Evolutionary conservation across 768 basidiomycete species (phyloP).

Genomic region (Leccinum uliginosum): DNA sequence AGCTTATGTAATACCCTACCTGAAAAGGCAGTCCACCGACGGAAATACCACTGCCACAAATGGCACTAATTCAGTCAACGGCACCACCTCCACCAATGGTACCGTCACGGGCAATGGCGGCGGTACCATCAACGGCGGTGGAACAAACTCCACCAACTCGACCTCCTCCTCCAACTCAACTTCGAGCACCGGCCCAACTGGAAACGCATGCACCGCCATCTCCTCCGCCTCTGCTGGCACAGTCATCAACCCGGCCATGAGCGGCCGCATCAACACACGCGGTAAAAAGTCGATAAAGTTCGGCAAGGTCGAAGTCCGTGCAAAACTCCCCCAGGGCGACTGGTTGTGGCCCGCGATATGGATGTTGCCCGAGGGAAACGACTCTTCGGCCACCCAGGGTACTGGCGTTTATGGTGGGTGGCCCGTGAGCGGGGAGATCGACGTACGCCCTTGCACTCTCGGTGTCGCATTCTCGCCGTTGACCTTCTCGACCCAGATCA

Average conservation of each 20-base stretch:
- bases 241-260: constrained; percentile 51
- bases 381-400: constrained; percentile 14
- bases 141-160: constrained; percentile 16
- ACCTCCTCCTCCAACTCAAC: constrained; percentile 18
- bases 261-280: constrained; percentile 50
- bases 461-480: background rate
- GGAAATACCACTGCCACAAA: constrained; percentile 1
- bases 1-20: constrained; percentile 21
- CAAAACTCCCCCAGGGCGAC: constrained; percentile 56
- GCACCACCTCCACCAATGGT: constrained; percentile 1
- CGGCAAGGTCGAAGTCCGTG: constrained; percentile 56
- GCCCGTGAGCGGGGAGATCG: constrained; percentile 56
- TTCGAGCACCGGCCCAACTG: constrained; percentile 16
- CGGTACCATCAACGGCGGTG: constrained; percentile 1
- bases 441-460: constrained; percentile 35
- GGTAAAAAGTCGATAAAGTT: constrained; percentile 46
- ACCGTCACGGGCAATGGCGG: background rate
- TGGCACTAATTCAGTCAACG: background rate
- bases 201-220: constrained; percentile 39
- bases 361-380: constrained; percentile 28
- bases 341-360: constrained; percentile 35
- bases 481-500: constrained; percentile 34
- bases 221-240: constrained; percentile 31
- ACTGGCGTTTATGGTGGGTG: constrained; percentile 33
- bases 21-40: constrained; percentile 25